Base-by-base conservation (phyloP, 441 rosid genomes). In the Hura crepitans region DNA sequence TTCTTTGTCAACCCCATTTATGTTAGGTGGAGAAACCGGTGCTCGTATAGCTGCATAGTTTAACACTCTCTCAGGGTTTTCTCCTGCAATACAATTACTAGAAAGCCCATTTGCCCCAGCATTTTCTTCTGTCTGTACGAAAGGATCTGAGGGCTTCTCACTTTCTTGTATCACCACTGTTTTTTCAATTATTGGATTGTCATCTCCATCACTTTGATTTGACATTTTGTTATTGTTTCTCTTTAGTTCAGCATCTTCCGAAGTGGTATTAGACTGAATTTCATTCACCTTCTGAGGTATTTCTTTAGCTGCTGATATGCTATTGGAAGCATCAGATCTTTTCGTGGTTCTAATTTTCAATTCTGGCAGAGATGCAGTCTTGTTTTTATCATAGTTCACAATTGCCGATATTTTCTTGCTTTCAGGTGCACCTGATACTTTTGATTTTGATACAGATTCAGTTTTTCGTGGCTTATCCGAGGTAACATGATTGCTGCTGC, bases 281-380 rank as follows among this genome's bases (percentile, higher is more conserved):
- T 71, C 78, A 64, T 77, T 78, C 55, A 62, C 72, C 75, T 75
- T 81, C 75, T 61, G 81, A 30, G 69, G 56, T 15, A 55, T 72
- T 23, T 76, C 83, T 75, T 81, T 81, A 51, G 74, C 85, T 5
- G 69, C 78, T 18, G 81, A 80, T 72, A 81, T 84, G 60, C 77
- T 78, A 33, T 35, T 69, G 62, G 66, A 65, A 72, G 67, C 78
- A 68, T 78, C 79, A 75, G 81, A 71, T 35, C 75, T 78, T 76
- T 86, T 88, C 10, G 80, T 7, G 68, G 86, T 78, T 84, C 78
- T 86, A 50, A 86, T 80, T 81, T 87, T 92, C 72, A 96, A 86
- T 75, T 87, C 98, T 0, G 97, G 96, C 66, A 96, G 96, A 73
- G 96, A 87, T 51, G 97, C 93, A n/a, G 83, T 89, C 86, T 84